A percentile compares a stretch with the other conserved stretches of the same genome.
phyloP scores from a whole-genome alignment of 192 early-diverging fungal species.

The Gonapodya prolifera region DNA sequence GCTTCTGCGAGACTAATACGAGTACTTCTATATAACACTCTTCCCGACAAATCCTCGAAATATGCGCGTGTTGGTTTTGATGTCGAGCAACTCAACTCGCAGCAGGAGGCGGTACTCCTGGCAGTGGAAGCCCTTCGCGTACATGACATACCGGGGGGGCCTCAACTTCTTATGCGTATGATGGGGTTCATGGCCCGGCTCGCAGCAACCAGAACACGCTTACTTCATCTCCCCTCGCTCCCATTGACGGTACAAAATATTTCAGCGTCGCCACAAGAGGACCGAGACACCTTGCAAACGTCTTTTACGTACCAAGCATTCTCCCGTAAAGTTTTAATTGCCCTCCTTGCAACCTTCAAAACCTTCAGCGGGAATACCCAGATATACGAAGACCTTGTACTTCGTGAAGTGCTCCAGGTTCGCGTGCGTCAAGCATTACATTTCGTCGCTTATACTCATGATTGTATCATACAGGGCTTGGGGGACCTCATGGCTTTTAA shows the following conservation, averaged over 20 bases:
- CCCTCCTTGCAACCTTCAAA: constrained; percentile 34
- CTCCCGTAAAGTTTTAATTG: constrained; percentile 43
- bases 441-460: constrained; percentile 17
- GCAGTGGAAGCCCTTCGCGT: constrained; percentile 16
- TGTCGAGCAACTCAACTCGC: constrained; percentile 42
- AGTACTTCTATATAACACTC: constrained; percentile 50
- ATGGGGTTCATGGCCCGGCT: constrained; percentile 24
- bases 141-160: constrained; percentile 11
- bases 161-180: constrained; percentile 22
- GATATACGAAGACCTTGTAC: constrained; percentile 32
- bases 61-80: constrained; percentile 28
- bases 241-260: neutral
- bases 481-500: constrained; percentile 49
- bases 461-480: constrained; percentile 28
- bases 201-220: constrained; percentile 16
- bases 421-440: neutral
- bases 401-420: constrained; percentile 15
- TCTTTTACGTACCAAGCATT: constrained; percentile 63
- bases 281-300: constrained; percentile 13
- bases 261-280: constrained; percentile 13
- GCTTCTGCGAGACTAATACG: constrained; percentile 33
- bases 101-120: constrained; percentile 52
- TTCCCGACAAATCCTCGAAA: constrained; percentile 27
- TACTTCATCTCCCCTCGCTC: constrained; percentile 14
- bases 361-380: constrained; percentile 22